Conservation (phyloP, 2,329 filamentous ascomycete genomes). For the Metarhizium robertsii region DNA sequence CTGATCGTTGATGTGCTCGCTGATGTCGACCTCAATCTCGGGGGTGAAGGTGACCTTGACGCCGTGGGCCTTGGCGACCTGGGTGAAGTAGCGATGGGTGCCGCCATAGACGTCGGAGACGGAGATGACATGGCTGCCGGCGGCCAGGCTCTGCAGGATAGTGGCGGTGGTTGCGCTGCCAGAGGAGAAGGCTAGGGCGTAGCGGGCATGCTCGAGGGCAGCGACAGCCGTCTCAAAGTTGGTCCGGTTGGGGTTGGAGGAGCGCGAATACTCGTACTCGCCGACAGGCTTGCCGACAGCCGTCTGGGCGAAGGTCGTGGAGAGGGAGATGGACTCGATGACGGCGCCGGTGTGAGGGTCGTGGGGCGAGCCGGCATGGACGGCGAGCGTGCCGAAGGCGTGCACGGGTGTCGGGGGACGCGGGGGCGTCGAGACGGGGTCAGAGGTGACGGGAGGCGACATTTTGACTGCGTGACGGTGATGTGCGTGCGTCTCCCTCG, state of each 20-base stretch:
- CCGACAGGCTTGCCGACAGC: conserved; percentile 82
- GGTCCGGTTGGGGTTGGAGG: conserved; percentile 86
- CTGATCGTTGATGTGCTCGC: conserved; percentile 72
- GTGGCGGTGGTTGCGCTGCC: conserved; percentile 89
- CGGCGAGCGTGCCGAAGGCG: conserved; percentile 84
- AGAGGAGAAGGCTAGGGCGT: conserved; percentile 89
- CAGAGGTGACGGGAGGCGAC: conserved; percentile 24
- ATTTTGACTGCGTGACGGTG: conserved; percentile 8
- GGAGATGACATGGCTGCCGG: conserved; percentile 88
- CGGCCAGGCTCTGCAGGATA: conserved; percentile 84
- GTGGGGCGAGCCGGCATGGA: conserved; percentile 86
- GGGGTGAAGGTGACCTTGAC: conserved; percentile 92
- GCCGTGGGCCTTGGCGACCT: conserved; percentile 89
- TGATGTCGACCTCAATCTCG: conserved; percentile 81
- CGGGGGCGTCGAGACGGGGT: conserved; percentile 63
- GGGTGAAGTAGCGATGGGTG: conserved; percentile 97
- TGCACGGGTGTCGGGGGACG: conserved; percentile 63
- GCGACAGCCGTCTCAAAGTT: conserved; percentile 92
- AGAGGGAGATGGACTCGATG: conserved; percentile 91
- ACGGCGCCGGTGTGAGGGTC: conserved; percentile 90
- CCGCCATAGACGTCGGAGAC: conserved; percentile 97
- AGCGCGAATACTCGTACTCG: conserved; percentile 85
- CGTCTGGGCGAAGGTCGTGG: conserved; percentile 91
- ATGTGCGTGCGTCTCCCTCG: not conserved
- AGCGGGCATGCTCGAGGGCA: conserved; percentile 82